phyloP scores from a whole-genome alignment of 78 protist genomes.

The Polysphondylium violaceum region DNA sequence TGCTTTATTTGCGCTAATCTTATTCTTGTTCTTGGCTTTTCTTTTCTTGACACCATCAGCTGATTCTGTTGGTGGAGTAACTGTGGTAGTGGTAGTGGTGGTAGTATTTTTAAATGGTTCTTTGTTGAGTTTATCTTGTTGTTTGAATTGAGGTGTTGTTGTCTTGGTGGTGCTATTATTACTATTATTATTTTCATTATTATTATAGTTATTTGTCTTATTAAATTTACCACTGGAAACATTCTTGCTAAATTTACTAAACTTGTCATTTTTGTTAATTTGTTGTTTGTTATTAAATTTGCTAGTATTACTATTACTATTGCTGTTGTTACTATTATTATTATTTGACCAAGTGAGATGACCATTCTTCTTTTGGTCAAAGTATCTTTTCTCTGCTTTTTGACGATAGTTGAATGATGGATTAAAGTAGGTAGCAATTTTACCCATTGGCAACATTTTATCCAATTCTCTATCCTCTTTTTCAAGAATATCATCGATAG shows the following conservation, averaged over 20 bases:
- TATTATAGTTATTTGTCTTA: background rate
- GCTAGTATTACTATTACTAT: background rate
- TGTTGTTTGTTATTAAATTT: background rate
- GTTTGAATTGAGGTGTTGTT: slow-evolving; percentile 1
- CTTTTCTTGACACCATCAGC: slow-evolving; percentile 33
- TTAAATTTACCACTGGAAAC: background rate
- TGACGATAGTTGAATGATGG: background rate
- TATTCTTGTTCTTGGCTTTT: slow-evolving; percentile 57
- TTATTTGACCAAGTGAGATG: slow-evolving; percentile 27
- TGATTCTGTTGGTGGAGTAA: background rate
- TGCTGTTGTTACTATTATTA: slow-evolving; percentile 1
- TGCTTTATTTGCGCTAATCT: background rate
- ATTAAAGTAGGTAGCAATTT: slow-evolving; percentile 29
- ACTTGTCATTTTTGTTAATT: background rate
- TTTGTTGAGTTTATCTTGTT: slow-evolving; percentile 1
- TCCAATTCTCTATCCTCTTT: slow-evolving; percentile 70
- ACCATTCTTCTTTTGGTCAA: background rate
- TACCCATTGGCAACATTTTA: slow-evolving; percentile 24
- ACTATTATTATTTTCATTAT: background rate
- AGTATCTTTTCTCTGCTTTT: slow-evolving; percentile 41
- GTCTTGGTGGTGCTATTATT: background rate
- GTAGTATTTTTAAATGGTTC: slow-evolving; percentile 10
- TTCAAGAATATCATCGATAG: slow-evolving; percentile 51
- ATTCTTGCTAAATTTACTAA: background rate
- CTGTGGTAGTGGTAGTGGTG: background rate